phyloP scores from a whole-genome alignment of 1,284 basidiomycete species.

The Earliella scabrosa region DNA sequence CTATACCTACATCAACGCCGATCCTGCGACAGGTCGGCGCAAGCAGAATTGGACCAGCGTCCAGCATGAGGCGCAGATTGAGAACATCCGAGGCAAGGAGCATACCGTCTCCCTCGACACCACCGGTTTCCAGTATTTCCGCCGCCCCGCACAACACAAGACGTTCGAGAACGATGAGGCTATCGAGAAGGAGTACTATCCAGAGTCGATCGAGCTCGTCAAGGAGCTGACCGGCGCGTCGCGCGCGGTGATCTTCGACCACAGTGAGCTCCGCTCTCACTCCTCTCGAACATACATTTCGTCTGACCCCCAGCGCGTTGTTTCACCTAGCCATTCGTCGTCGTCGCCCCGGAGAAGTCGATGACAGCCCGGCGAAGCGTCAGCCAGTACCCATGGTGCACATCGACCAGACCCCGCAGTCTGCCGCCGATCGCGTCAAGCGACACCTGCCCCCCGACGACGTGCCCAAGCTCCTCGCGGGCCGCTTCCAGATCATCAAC shows the following conservation, averaged over 20 bases:
- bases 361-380: conserved; percentile 46
- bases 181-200: conserved; percentile 59
- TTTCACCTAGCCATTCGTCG: conserved; percentile 46
- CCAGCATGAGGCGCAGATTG: conserved; percentile 44
- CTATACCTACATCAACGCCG: conserved; percentile 32
- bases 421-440: conserved; percentile 52
- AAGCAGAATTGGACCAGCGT: conserved; percentile 27
- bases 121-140: conserved; percentile 58
- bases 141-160: conserved; percentile 46
- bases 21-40: conserved; percentile 27
- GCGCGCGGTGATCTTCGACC: conserved; percentile 63
- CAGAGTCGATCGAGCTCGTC: conserved; percentile 60
- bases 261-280: conserved; percentile 63
- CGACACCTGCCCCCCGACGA: conserved; percentile 55
- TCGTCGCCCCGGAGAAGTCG: conserved; percentile 42
- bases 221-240: conserved; percentile 66
- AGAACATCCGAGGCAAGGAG: conserved; percentile 62
- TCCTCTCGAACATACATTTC: conserved; percentile 7
- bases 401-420: conserved; percentile 56
- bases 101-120: conserved; percentile 51
- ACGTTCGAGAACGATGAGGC: conserved; percentile 51
- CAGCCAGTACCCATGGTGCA: conserved; percentile 55
- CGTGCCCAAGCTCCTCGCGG: conserved; percentile 46
- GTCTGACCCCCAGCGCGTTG: neutral
- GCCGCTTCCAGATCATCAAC: conserved; percentile 72